Conservation (phyloP, 176 grass and related monocot genomes). For the barley (Hordeum vulgare) region DNA sequence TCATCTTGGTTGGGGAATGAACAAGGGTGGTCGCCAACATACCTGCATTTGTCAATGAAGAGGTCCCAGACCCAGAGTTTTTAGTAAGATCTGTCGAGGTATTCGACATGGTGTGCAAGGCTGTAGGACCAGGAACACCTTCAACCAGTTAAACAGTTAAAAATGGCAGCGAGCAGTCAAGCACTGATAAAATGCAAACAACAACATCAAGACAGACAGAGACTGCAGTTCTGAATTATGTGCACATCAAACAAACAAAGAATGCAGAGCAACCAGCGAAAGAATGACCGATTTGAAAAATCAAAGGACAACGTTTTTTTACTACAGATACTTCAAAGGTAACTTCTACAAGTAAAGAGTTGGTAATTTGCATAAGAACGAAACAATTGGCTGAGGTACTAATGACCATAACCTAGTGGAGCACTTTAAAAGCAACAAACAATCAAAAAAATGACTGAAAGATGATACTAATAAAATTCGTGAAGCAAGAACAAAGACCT, state of each 20-base stretch:
- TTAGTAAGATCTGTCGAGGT: neutral
- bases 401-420: neutral
- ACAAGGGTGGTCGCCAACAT: neutral
- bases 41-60: neutral
- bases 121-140: neutral
- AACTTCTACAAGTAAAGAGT: neutral
- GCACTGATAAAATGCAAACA: neutral
- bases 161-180: neutral
- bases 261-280: neutral
- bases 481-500: neutral
- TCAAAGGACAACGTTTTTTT: neutral
- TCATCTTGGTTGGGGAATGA: neutral
- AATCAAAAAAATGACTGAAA: neutral
- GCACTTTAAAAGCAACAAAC: neutral
- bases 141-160: neutral
- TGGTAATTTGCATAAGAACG: neutral
- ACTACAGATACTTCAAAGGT: neutral
- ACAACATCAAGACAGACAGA: neutral
- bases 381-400: neutral
- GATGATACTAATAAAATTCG: neutral
- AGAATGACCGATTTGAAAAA: neutral
- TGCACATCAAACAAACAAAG: neutral
- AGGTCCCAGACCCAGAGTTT: neutral
- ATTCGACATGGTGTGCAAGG: neutral
- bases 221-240: neutral